Evolutionary conservation across 2,329 filamentous ascomycete species (phyloP), one percentile per base, ranked within the genome.

Genomic region (Aspergillus fijiensis): DNA sequence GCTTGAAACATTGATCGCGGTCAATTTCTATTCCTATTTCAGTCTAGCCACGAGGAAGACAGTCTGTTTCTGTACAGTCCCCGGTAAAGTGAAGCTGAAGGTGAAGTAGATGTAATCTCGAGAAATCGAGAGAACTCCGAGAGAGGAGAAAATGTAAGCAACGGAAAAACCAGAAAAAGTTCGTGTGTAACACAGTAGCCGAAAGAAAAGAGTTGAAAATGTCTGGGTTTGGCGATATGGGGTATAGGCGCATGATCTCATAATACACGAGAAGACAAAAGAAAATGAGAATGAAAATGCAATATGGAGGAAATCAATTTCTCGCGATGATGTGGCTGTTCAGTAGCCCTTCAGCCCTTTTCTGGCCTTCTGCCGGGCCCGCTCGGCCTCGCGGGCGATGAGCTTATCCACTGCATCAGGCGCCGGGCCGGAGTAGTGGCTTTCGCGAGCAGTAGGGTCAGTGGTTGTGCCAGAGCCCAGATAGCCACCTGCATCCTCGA

Each of bases 401-500:
- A 76, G 61, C 45, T 70, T 69, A 23, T 76, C 73, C 23, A 77
- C 60, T 31, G 74, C 25, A 23, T 77, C 74, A 23, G 70, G 65
- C 10, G 72, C 61, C 11, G 74, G 66, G 9, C 66, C 68, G 3
- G 67, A 55, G 50, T 68, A 65, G 48, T 61, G 58, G 35, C 55
- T 33, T 21, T 71, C 70, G 42, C 70, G 63, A 23, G 67, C 58
- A 12, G 60, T 58, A 9, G 63, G 63, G 10, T 65, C 63, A 5
- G 63, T 65, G 1, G 65, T 61, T 27, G 70, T 64, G 23, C 77
- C 76, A 7, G 73, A 71, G 5, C 70, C 69, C 11, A 81, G 69
- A 58, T 80, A 81, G 53, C 75, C 76, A 48, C 76, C 73, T 6
- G 73, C 69, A 33, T 78, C 71, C 55, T 77, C 77, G 9, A 81